Conservation (phyloP, 371 early-diverging fungal genomes). For the Mucor saturninus region DNA sequence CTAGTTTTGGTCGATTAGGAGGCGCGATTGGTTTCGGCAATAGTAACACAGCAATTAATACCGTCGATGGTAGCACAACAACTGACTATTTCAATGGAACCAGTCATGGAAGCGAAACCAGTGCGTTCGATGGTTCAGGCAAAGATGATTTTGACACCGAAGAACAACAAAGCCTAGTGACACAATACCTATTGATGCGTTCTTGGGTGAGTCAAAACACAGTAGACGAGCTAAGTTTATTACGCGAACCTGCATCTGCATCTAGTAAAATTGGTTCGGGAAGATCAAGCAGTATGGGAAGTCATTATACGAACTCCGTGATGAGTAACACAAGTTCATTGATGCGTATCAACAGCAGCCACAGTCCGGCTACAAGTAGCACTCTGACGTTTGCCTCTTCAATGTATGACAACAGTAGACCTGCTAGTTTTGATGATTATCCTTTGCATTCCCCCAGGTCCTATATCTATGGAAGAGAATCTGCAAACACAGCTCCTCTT, state of each 20-base stretch:
- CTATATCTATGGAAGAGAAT: constrained; percentile 19
- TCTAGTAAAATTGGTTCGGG: constrained; percentile 28
- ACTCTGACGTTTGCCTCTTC: constrained; percentile 24
- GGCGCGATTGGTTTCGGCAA: constrained; percentile 37
- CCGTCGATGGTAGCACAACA: constrained; percentile 1
- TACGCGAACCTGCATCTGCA: constrained; percentile 61
- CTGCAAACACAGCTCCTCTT: constrained; percentile 13
- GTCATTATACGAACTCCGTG: constrained; percentile 35
- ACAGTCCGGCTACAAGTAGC: constrained; percentile 28
- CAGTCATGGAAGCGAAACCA: neutral
- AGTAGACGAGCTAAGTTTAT: constrained; percentile 72
- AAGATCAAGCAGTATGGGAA: constrained; percentile 44
- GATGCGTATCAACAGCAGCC: constrained; percentile 34
- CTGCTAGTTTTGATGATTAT: constrained; percentile 47
- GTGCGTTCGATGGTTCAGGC: constrained; percentile 13
- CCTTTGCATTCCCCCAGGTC: constrained; percentile 2
- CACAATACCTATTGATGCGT: constrained; percentile 71
- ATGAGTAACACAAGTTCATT: constrained; percentile 35
- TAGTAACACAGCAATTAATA: constrained; percentile 1
- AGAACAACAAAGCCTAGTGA: constrained; percentile 57
- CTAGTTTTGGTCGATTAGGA: constrained; percentile 50
- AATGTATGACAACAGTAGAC: constrained; percentile 27
- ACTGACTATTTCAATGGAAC: neutral
- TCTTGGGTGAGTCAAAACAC: constrained; percentile 71
- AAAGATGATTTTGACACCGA: constrained; percentile 34